These are phyloP conservation scores for Gastroboletus turbinatus DNA, from an alignment of 1,284 basidiomycete genomes.

Conservation along the genomic window DNA sequence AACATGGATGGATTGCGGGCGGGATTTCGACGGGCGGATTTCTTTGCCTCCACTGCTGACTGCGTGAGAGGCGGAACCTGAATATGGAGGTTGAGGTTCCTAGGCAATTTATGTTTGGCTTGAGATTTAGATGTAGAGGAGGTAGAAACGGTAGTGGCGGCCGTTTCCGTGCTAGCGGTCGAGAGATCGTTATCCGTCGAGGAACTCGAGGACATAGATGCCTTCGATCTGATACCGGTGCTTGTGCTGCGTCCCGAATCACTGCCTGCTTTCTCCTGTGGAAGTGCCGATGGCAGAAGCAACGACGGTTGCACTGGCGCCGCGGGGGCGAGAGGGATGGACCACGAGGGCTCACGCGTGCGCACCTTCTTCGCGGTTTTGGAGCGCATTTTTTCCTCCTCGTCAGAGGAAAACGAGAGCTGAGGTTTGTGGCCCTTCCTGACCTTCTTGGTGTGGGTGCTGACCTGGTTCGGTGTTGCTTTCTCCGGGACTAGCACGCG, in stretches of 20 bases:
- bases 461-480: conserved; percentile 23
- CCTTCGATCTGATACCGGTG: conserved; percentile 21
- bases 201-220: conserved; percentile 29
- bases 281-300: conserved; percentile 24
- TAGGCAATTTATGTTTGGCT: conserved; percentile 23
- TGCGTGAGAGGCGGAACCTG: conserved; percentile 23
- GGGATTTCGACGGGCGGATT: conserved; percentile 34
- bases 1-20: conserved; percentile 35
- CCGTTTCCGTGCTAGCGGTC: conserved; percentile 35
- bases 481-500: conserved; percentile 15
- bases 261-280: conserved; percentile 12
- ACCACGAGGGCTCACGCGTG: conserved; percentile 36
- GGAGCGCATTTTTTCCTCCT: conserved; percentile 67
- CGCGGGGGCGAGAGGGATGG: conserved; percentile 6
- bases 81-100: conserved; percentile 8
- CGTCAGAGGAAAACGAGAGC: conserved; percentile 64
- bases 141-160: conserved; percentile 31
- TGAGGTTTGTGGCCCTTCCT: conserved; percentile 34
- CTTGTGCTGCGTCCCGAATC: conserved; percentile 21
- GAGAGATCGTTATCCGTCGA: conserved; percentile 37
- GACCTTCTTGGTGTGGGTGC: conserved; percentile 21
- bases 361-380: conserved; percentile 63
- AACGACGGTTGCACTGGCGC: conserved; percentile 15
- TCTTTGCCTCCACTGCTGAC: conserved; percentile 19
- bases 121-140: conserved; percentile 18